Base-by-base conservation (phyloP, 768 basidiomycete species). In the Mycena rebaudengoi region DNA sequence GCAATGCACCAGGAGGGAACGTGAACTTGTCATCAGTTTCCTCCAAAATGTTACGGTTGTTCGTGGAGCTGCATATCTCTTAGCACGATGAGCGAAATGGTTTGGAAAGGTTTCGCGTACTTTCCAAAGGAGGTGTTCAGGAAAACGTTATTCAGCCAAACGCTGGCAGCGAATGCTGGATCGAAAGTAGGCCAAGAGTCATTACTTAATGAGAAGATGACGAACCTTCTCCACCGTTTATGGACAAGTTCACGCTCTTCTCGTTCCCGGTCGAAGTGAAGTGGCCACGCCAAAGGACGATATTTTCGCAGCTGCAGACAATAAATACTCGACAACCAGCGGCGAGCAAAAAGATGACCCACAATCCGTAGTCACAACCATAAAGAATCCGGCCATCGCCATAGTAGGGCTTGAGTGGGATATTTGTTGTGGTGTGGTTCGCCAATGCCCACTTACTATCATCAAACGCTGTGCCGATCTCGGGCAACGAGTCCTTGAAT, bases 291-390 rank as follows among this genome's bases (percentile, higher is more conserved):
- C 91, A 95, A 14, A 95, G 78, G 29, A 94, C 89, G 7, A 85
- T 80, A 69, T 93, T 93, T 75, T 95, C 93, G 65, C 93, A 94
- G 77, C 93, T 94, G 65, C 25, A 52, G 5, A 41, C 54, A 16
- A 8, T 18, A 40, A 23, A 35, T 23, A 13, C 12, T 16, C 48
- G 40, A 48, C 20, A 35, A 44, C 25, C 35, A 35, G 41, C 70
- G 30, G 67, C 26, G 26, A 16, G 21, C 21, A 39, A n/a, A 21
- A 29, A 53, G 21, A 41, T 28, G 29, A 32, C 56, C 16, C 62
- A 94, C 92, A 89, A 95, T 60, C 88, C 91, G 74, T 95, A 95
- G 74, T 95, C 94, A 70, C 92, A 94, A 1, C 91, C 92, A 74
- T 92, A 94, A 28, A 95, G 76, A n/a, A 94, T 78, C 35, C 90